phyloP scores from a whole-genome alignment of 176 grass and related monocot genomes.

The Cenchrus americanus region DNA sequence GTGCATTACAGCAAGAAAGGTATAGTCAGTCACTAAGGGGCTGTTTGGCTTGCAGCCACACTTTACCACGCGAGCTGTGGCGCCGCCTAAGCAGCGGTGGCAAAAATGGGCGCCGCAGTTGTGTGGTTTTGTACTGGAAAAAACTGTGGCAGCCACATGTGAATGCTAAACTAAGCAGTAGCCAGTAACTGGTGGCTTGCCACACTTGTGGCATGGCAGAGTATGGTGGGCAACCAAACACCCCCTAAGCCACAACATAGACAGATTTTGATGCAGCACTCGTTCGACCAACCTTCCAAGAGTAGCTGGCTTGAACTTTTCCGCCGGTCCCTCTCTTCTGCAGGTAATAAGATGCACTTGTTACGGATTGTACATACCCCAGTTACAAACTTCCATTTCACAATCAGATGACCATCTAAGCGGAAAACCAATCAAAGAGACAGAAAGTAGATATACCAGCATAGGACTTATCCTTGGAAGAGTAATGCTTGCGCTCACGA shows the following conservation, averaged over 20 bases:
- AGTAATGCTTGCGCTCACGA: conserved; percentile 81
- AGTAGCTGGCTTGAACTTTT: conserved; percentile 76
- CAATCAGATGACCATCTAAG: neutral
- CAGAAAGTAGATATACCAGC: conserved; percentile 45
- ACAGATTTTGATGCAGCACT: conserved; percentile 11
- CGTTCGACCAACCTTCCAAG: conserved; percentile 63
- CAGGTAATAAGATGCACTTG: conserved; percentile 24
- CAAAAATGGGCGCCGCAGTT: too few relatives aligned
- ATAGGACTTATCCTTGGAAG: conserved; percentile 93
- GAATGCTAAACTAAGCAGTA: too few relatives aligned
- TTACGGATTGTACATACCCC: conserved; percentile 13
- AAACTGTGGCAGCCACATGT: too few relatives aligned
- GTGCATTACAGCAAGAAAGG: conserved; percentile 34
- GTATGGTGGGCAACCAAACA: too few relatives aligned
- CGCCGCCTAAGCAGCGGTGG: too few relatives aligned
- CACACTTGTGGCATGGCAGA: too few relatives aligned
- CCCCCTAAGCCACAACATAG: neutral
- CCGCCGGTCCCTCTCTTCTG: conserved; percentile 88
- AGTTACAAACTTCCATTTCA: neutral
- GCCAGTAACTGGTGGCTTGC: too few relatives aligned
- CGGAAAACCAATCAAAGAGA: neutral
- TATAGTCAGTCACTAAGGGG: neutral
- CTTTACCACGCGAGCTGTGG: too few relatives aligned
- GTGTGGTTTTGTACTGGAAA: too few relatives aligned
- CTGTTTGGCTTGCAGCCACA: too few relatives aligned